phyloP scores from a whole-genome alignment of 352 stramenopile genomes.

The Phytophthora pini region DNA sequence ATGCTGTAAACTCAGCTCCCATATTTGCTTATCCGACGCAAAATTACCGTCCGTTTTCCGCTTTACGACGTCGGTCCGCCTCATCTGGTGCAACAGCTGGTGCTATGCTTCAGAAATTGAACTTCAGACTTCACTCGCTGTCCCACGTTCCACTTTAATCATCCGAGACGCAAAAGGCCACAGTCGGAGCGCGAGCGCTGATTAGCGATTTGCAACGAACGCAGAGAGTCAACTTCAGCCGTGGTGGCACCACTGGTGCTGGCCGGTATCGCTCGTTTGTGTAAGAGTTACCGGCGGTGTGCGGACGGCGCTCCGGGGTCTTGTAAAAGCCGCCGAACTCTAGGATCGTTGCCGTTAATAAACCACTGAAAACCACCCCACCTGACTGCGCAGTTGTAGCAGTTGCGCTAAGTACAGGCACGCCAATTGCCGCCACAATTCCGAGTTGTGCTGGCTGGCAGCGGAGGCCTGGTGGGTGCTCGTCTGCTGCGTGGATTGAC shows the following conservation, averaged over 20 bases:
- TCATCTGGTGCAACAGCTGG: conserved; percentile 15
- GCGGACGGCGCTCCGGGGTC: no score
- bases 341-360: no score
- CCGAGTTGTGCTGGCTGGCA: no score
- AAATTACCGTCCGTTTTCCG: not conserved
- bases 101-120: conserved; percentile 24
- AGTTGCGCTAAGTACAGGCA: no score
- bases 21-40: conserved; percentile 12
- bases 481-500: not conserved
- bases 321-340: no score
- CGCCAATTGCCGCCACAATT: no score
- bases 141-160: conserved; percentile 14
- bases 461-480: no score
- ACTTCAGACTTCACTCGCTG: conserved; percentile 18
- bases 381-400: no score
- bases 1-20: conserved; percentile 9
- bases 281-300: no score
- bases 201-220: conserved; percentile 17
- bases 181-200: not conserved
- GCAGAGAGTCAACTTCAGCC: conserved; percentile 1
- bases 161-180: conserved; percentile 6
- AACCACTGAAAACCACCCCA: no score
- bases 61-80: conserved; percentile 3
- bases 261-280: no score
- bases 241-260: no score